Conservation (phyloP, 352 stramenopile species). For the Pythium myriotylum region DNA sequence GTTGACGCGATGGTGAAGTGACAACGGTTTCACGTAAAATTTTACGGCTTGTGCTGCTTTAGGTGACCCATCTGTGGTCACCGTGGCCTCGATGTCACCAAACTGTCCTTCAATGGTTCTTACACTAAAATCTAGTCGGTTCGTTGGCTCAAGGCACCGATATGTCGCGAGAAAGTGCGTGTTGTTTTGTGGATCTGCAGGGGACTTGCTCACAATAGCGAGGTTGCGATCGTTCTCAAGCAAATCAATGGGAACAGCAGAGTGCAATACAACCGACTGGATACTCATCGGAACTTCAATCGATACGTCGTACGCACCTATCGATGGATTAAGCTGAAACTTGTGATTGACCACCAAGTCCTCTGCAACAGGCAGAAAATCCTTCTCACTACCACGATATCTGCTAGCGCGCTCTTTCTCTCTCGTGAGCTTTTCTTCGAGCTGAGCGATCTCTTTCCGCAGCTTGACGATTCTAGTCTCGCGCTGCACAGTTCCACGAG, state of each 20-base stretch:
- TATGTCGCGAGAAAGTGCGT: conserved; percentile 83
- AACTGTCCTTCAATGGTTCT: conserved; percentile 87
- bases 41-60: conserved; percentile 69
- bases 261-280: conserved; percentile 75
- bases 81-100: conserved; percentile 75
- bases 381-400: conserved; percentile 44
- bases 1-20: conserved; percentile 78
- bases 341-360: conserved; percentile 80
- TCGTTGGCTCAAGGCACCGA: conserved; percentile 73
- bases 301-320: conserved; percentile 78
- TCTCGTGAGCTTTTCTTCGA: conserved; percentile 74
- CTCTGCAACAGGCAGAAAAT: conserved; percentile 70
- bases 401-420: conserved; percentile 47
- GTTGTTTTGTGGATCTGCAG: conserved; percentile 46
- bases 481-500: conserved; percentile 71
- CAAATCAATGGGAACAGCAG: conserved; percentile 72
- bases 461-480: conserved; percentile 83
- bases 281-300: conserved; percentile 83
- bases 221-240: conserved; percentile 78
- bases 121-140: conserved; percentile 79
- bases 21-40: conserved; percentile 83
- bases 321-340: conserved; percentile 70
- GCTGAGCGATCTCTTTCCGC: conserved; percentile 66
- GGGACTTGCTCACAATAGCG: conserved; percentile 75
- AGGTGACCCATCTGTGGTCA: conserved; percentile 65